Conservation (phyloP, 2,329 filamentous ascomycete species). For the Trichophyton schoenleinii region DNA sequence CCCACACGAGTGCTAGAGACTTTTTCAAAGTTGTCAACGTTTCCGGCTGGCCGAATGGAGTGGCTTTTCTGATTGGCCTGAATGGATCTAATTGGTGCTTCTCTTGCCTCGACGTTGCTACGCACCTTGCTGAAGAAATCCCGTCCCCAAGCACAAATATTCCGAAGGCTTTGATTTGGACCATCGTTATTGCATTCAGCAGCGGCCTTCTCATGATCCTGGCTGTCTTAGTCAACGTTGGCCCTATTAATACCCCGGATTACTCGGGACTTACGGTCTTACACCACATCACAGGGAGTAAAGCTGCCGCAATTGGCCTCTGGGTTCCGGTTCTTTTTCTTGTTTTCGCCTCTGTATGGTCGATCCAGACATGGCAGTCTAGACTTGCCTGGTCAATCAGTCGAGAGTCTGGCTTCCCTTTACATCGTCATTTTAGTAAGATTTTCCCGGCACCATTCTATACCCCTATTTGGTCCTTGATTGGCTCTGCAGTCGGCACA, state of each 20-base stretch:
- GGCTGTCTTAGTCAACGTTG: neutral
- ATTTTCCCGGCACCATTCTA: neutral
- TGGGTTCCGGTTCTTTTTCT: conserved; percentile 1
- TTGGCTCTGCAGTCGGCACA: neutral
- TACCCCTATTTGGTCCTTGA: conserved; percentile 2
- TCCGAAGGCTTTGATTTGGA: conserved; percentile 3
- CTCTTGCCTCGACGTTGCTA: conserved; percentile 2
- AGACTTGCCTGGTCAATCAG: conserved; percentile 1
- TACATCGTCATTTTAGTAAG: conserved; percentile 4
- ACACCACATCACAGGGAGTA: conserved; percentile 1
- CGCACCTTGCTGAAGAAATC: neutral
- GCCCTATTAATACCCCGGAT: neutral
- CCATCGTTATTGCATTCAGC: neutral
- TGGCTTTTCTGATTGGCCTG: neutral
- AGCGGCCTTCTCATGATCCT: neutral
- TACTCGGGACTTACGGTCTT: neutral
- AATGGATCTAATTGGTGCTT: conserved; percentile 2
- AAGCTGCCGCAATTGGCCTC: neutral
- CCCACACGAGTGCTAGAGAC: neutral
- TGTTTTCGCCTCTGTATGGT: conserved; percentile 1
- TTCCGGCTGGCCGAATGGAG: neutral
- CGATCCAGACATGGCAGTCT: conserved; percentile 5
- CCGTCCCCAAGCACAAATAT: conserved; percentile 3
- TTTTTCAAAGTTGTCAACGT: neutral
- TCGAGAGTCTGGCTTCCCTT: conserved; percentile 1